Evolutionary conservation across 345 rosid species (phyloP), one percentile per base, ranked within the genome.

Genomic region (Gossypium arboreum): DNA sequence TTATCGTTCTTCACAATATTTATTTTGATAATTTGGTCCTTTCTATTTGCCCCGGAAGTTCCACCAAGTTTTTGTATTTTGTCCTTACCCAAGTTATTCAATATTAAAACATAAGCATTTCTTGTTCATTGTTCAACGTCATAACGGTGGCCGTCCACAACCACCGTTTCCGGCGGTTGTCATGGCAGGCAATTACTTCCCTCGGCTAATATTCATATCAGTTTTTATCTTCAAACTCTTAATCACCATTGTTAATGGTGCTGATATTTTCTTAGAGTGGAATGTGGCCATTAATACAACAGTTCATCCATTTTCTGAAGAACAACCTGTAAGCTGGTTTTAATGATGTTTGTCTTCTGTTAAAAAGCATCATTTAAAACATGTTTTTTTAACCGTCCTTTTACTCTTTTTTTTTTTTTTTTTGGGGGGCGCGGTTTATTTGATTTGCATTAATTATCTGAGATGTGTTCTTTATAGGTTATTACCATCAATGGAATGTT

Each of bases 401-500:
- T 57, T 44, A n/a, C 52, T 8, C 22, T 20, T 1, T 20, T 20
- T 20, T 20, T 20, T 20, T 20, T 20, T 0, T 20, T 20, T 20
- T 1, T 1, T 1, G 22, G 22, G 22, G 22, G 22, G 22, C 1
- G 22, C 22, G 22, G 15, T 25, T 25, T 18, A 47, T 24, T 57
- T 59, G 62, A 7, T 43, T 59, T 58, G 48, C 34, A 16, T 13
- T 25, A 24, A 48, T 60, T 10, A 4, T 60, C 55, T 29, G 27
- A 54, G 48, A 24, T 43, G 41, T 75, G 62, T 41, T 15, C 45
- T 75, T 74, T 59, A 54, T 61, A 85, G 81, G 82, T 76, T 29
- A 80, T 87, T 55, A 82, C 85, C 39, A 87, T 87, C 73, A 87
- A 83, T 52, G 78, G 81, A 15, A 58, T 72, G 74, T 87, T 87